Evolutionary conservation across 2,329 filamentous ascomycete species (phyloP).

Genomic region (Zymoseptoria tritici): DNA sequence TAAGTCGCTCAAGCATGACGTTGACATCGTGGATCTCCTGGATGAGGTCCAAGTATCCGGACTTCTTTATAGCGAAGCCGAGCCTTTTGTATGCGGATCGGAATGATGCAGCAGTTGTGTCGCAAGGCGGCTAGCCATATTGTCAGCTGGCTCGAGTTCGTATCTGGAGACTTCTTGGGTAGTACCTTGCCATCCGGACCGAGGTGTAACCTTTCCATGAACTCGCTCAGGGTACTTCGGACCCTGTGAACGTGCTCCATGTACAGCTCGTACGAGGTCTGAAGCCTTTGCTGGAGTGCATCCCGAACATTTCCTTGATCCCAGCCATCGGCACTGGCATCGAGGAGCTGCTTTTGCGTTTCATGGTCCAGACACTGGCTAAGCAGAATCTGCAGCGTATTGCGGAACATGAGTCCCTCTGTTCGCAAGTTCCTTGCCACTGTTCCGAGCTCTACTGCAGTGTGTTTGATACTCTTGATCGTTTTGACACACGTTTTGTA

Average conservation of each 20-base stretch:
- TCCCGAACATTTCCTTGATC: background rate
- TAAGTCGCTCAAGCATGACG: slow-evolving; percentile 19
- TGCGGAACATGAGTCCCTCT: slow-evolving; percentile 24
- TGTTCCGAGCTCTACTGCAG: slow-evolving; percentile 18
- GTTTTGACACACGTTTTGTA: slow-evolving; percentile 28
- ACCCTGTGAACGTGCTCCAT: background rate
- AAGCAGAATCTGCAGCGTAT: slow-evolving; percentile 24
- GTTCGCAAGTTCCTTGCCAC: slow-evolving; percentile 20
- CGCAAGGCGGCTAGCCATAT: background rate
- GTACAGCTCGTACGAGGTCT: slow-evolving; percentile 2
- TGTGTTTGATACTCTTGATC: slow-evolving; percentile 24
- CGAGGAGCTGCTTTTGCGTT: slow-evolving; percentile 19
- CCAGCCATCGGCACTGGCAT: slow-evolving; percentile 11
- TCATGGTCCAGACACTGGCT: slow-evolving; percentile 18
- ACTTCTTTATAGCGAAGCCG: slow-evolving; percentile 24
- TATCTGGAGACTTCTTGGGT: background rate
- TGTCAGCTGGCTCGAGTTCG: background rate
- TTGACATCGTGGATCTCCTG: slow-evolving; percentile 19
- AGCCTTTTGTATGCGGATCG: slow-evolving; percentile 27
- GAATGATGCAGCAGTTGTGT: slow-evolving; percentile 18
- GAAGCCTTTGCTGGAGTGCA: slow-evolving; percentile 3
- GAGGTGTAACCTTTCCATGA: slow-evolving; percentile 5
- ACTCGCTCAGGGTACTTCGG: background rate
- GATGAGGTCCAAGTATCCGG: slow-evolving; percentile 25
- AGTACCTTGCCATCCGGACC: slow-evolving; percentile 12